Conservation (phyloP, 306 rosid species). For the Sphenostylis stenocarpa region DNA sequence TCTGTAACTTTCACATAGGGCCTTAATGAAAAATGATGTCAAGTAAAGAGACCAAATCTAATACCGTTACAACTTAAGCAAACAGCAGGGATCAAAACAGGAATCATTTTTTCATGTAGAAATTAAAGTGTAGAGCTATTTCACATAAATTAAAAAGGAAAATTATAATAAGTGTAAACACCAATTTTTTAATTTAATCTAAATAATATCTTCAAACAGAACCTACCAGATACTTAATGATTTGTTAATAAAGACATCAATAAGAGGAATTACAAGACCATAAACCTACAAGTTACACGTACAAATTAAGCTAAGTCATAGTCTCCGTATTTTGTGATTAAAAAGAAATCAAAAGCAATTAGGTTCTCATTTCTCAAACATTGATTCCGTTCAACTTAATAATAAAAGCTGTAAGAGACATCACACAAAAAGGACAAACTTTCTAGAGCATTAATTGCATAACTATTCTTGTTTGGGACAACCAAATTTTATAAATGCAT, state of each 20-base stretch:
- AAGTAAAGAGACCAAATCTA: background rate
- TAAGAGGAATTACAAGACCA: background rate
- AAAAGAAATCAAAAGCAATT: conserved; percentile 13
- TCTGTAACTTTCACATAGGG: background rate
- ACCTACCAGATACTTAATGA: background rate
- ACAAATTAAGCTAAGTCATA: background rate
- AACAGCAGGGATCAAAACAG: background rate
- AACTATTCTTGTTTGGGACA: conserved; percentile 1
- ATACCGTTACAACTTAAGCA: background rate
- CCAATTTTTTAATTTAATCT: background rate
- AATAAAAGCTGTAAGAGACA: conserved; percentile 5
- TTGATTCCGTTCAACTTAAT: background rate
- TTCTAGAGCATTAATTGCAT: background rate
- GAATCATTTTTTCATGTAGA: background rate
- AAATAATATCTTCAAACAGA: background rate
- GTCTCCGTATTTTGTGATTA: background rate
- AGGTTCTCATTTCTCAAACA: background rate
- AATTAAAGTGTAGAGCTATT: background rate
- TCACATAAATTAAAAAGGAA: background rate
- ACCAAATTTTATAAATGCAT: background rate
- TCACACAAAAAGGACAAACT: background rate
- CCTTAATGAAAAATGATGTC: background rate
- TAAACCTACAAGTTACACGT: background rate
- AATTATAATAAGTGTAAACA: background rate
- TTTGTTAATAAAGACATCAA: background rate